Base-by-base conservation (phyloP, 129 eudicot genomes). In the Chrysanthemum seticuspe region DNA sequence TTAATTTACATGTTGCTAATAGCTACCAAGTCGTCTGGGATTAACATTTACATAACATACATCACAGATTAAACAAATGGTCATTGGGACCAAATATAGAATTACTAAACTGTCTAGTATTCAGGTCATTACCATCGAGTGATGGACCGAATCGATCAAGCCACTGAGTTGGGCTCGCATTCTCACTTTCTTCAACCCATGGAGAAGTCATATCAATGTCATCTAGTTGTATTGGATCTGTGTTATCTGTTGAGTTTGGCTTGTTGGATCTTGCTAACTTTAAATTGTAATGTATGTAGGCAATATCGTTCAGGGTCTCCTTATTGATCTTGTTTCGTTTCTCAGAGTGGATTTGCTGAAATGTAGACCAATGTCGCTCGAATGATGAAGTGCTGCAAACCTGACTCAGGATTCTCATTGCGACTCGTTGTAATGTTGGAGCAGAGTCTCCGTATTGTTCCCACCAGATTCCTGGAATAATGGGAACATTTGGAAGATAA, bases 181-280 rank as follows among this genome's bases (percentile, higher is more conserved):
- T 93, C 75, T 93, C 98, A 2, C 74, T 71, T 77, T 92, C 96
- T 80, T 87, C 98, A 14, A 87, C 98, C 98, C 98, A 93, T 50
- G 81, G 88, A 34, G 98, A 93, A 44, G 95, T 87, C 98, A 93
- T 89, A 71, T 93, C 98, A 4, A 93, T 87, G 81, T 93, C 96
- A 44, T 85, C 92, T 64, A 85, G 82, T 55, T 89, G 95, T 71
- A 93, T 85, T 4, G 91, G 85, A 80, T 92, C 92, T 0, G 6
- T 65, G 0, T 10, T 65, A 6, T 87, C 98, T 16, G 79, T 65
- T 73, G 83, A 55, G 67, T 65, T 87, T 13, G 87, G 57, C 47
- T 64, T 82, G 72, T 76, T 60, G 8, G 85, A 80, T 68, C 80
- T 82, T 6, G 85, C 85, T 66, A 93, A 34, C 77, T 77, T 87